Conservation (phyloP, 2,329 filamentous ascomycete species). For the Aureobasidium pullulans region DNA sequence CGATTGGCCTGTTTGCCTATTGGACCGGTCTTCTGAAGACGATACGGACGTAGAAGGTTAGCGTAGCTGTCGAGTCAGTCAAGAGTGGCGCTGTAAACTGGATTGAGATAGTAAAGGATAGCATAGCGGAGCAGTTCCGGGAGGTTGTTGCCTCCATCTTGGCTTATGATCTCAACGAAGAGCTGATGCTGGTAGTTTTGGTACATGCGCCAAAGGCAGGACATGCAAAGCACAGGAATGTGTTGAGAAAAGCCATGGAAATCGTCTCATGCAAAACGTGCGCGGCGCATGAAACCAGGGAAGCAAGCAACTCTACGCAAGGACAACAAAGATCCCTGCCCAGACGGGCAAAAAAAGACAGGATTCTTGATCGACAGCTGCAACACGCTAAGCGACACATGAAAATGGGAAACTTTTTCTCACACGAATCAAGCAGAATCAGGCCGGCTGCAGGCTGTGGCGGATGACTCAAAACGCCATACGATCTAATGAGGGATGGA, state of each 20-base stretch:
- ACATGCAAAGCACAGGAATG: not conserved
- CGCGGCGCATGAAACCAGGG: not conserved
- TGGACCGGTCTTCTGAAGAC: not conserved
- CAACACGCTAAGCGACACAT: slow-evolving; percentile 12
- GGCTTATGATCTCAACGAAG: not conserved
- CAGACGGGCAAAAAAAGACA: slow-evolving; percentile 4
- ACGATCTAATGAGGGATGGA: slow-evolving; percentile 1
- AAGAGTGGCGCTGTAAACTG: not conserved
- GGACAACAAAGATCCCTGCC: slow-evolving; percentile 2
- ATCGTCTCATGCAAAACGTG: not conserved
- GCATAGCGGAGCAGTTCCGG: not conserved
- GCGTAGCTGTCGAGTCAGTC: slow-evolving; percentile 8
- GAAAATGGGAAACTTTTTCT: not conserved
- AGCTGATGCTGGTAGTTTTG: not conserved
- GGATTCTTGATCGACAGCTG: slow-evolving; percentile 6
- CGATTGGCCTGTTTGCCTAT: not conserved
- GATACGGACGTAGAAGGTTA: not conserved
- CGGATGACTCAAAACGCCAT: slow-evolving; percentile 12
- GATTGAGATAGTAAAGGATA: slow-evolving; percentile 1
- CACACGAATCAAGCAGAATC: slow-evolving; percentile 12
- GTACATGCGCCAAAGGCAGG: not conserved
- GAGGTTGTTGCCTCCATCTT: not conserved
- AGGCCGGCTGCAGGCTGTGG: slow-evolving; percentile 11
- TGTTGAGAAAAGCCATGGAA: not conserved
- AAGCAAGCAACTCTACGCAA: slow-evolving; percentile 2